These are phyloP conservation scores for Entomortierella chlamydospora DNA, from an alignment of 192 early-diverging fungal species.

Conservation along the genomic window DNA sequence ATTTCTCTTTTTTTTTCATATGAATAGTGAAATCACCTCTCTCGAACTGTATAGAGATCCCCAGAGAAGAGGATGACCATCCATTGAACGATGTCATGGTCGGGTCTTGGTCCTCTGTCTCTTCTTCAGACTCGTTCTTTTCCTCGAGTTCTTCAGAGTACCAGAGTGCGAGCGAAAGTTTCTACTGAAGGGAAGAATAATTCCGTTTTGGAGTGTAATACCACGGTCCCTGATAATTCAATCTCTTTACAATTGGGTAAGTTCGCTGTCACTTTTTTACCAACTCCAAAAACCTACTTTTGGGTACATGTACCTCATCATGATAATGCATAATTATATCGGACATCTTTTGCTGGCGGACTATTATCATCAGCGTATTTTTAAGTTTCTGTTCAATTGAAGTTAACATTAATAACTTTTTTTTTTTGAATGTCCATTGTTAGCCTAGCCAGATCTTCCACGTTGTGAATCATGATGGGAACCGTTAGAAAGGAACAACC, in stretches of 20 bases:
- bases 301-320: too few species aligned
- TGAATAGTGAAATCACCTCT: conserved; percentile 34
- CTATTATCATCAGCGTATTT: too few species aligned
- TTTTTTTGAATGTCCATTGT: not conserved
- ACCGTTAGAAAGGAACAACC: conserved; percentile 5
- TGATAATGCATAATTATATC: too few species aligned
- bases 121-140: conserved; percentile 39
- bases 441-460: not conserved
- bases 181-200: not conserved
- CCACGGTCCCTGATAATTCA: too few species aligned
- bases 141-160: conserved; percentile 31
- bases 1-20: not conserved
- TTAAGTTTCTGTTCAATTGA: not conserved
- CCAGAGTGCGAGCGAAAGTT: conserved; percentile 21
- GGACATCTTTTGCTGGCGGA: too few species aligned
- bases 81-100: conserved; percentile 37
- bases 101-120: conserved; percentile 44
- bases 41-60: conserved; percentile 10
- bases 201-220: too few species aligned
- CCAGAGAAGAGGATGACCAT: conserved; percentile 36
- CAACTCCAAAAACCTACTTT: too few species aligned
- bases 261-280: too few species aligned
- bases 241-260: too few species aligned
- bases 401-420: not conserved
- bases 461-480: not conserved